phyloP scores from a whole-genome alignment of 306 rosid genomes.

The Castanopsis chinensis region DNA sequence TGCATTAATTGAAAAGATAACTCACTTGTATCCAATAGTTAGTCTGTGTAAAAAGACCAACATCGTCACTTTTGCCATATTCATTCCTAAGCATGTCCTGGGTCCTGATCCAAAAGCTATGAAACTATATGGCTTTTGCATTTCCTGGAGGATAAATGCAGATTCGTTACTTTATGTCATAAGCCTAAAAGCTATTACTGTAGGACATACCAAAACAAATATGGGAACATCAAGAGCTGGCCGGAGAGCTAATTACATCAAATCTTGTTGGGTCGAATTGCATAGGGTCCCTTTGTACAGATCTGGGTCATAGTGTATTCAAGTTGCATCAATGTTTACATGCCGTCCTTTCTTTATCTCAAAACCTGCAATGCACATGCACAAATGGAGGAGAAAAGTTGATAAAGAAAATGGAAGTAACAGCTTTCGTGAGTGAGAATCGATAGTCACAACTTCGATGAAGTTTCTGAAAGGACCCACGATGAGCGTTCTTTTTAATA shows the following conservation, averaged over 20 bases:
- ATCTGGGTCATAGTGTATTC: conserved; percentile 61
- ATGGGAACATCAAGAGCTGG: not conserved
- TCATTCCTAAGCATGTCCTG: conserved; percentile 68
- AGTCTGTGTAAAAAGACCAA: conserved; percentile 55
- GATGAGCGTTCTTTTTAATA: too few relatives aligned
- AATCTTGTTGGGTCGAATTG: conserved; percentile 72
- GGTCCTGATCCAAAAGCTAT: conserved; percentile 74
- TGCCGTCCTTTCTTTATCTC: conserved; percentile 77
- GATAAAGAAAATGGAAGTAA: not conserved
- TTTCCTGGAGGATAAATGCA: conserved; percentile 39
- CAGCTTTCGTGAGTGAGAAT: not conserved
- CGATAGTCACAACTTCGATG: too few relatives aligned
- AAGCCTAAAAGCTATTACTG: not conserved
- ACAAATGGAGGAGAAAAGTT: not conserved
- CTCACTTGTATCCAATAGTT: conserved; percentile 59
- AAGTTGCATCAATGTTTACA: conserved; percentile 64
- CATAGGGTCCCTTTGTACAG: conserved; percentile 46
- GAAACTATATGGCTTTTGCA: conserved; percentile 63
- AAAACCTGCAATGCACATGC: conserved; percentile 39
- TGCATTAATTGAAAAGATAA: conserved; percentile 8
- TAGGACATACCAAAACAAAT: not conserved
- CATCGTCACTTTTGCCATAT: conserved; percentile 69
- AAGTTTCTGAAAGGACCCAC: too few relatives aligned
- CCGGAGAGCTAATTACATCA: conserved; percentile 38
- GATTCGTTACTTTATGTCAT: not conserved